phyloP scores from a whole-genome alignment of 129 eudicot genomes.

The Centrapalus pauciflorus region DNA sequence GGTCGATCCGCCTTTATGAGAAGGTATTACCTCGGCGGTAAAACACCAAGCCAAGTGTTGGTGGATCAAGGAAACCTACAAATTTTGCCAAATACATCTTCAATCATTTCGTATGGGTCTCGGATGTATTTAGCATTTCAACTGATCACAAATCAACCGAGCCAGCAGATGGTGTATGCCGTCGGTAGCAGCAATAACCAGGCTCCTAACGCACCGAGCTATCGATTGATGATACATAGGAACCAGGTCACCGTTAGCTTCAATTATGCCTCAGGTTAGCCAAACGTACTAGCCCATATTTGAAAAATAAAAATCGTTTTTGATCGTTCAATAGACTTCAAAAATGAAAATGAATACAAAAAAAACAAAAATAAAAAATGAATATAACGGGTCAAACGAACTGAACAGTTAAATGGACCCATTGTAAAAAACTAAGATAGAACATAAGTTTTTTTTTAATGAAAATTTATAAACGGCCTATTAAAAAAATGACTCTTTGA shows the following conservation, averaged over 20 bases:
- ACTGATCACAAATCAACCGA: conserved; percentile 39
- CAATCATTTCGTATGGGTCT: conserved; percentile 27
- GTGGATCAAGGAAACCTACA: conserved; percentile 50
- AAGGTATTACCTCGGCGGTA: conserved; percentile 50
- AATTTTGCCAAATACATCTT: conserved; percentile 32
- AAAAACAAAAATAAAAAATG: no score
- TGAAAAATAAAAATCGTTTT: background rate
- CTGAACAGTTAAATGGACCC: no score
- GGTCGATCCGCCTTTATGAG: conserved; percentile 31
- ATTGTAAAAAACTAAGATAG: no score
- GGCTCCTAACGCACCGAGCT: conserved; percentile 32
- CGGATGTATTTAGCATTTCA: conserved; percentile 57
- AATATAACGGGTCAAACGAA: no score
- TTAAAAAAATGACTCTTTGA: no score
- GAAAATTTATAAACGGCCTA: no score
- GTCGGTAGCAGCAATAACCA: conserved; percentile 42
- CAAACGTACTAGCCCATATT: no score
- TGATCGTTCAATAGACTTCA: background rate
- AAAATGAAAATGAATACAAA: no score
- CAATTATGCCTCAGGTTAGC: conserved; percentile 61
- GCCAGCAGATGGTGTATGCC: conserved; percentile 37
- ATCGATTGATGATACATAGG: conserved; percentile 33
- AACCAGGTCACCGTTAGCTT: conserved; percentile 31
- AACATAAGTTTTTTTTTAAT: no score
- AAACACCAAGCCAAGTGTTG: conserved; percentile 39